Base-by-base conservation (phyloP, 495 filamentous ascomycete genomes). In the Aspergillus sclerotiicarbonarius region DNA sequence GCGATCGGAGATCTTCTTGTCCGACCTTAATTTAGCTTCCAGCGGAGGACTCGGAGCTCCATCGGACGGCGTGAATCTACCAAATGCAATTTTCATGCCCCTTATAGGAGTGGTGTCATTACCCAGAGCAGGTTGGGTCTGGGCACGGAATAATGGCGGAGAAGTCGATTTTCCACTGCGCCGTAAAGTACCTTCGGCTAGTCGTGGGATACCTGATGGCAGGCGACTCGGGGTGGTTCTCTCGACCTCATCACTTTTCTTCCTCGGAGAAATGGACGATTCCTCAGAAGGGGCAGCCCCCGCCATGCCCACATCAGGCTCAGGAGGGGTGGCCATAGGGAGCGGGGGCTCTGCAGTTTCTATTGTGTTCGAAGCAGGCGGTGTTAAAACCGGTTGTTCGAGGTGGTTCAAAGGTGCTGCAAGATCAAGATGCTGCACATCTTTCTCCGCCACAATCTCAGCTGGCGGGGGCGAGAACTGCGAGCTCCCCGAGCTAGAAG, bases 1-100 rank as follows among this genome's bases (percentile, higher is more conserved):
- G 39, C 88, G 81, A 35, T 89, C 88, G 4, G 81, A 80, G 4
- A 92, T 70, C 64, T 89, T 91, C 68, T 87, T 92, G 41, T 94
- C 91, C 44, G 81, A 72, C 46, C 80, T 76, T 9, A 70, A 67
- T 13, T 64, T 64, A 20, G 63, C 62, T 6, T 76, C 67, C 16
- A 35, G 62, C 45, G 57, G 61, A 46, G 67, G 63, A n/a, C 57
- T 66, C 8, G 58, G 51, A 25, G 57, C 51, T 54, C 64, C 62
- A 4, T 61, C 63, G 4, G 59, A 33, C n/a, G 51, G 56, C 16
- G 53, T 61, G 12, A 63, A 32, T n/a, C 62, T 70, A 8, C 62
- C 60, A 9, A 65, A 54, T 3, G 67, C 69, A 31, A 60, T 52
- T 16, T 66, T 76, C 19, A 65, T 54, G 6, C 62, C 59, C 45